phyloP scores from a whole-genome alignment of 768 basidiomycete genomes.

The Steccherinum ochraceum region DNA sequence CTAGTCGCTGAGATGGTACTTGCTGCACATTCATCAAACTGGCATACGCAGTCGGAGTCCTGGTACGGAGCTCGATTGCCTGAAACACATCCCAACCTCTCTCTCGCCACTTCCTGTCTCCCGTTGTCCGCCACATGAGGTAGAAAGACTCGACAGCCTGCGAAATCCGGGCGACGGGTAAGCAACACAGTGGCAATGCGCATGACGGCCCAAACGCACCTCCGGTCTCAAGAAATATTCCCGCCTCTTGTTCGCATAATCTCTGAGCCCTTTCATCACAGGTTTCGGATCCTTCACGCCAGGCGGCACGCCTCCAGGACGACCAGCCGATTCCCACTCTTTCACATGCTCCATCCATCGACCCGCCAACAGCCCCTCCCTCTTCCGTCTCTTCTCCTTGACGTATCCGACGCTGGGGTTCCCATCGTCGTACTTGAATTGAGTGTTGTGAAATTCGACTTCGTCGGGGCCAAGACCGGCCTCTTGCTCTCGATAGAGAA shows the following conservation, averaged over 20 bases:
- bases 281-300: constrained; percentile 41
- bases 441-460: constrained; percentile 17
- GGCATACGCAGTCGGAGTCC: constrained; percentile 55
- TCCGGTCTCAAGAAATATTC: constrained; percentile 64
- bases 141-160: constrained; percentile 74
- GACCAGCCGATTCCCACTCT: constrained; percentile 31
- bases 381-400: not conserved
- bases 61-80: constrained; percentile 57
- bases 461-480: constrained; percentile 68
- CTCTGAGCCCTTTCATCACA: constrained; percentile 27
- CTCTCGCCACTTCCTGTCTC: constrained; percentile 62
- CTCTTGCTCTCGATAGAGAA: constrained; percentile 65
- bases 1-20: constrained; percentile 31
- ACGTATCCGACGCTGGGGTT: constrained; percentile 9
- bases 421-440: not conserved
- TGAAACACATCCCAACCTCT: constrained; percentile 70
- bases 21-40: constrained; percentile 45
- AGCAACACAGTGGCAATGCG: constrained; percentile 12
- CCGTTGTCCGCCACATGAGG: constrained; percentile 64
- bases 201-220: constrained; percentile 29
- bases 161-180: constrained; percentile 23
- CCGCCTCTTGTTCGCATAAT: constrained; percentile 44
- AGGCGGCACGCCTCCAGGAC: constrained; percentile 36
- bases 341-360: constrained; percentile 37
- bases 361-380: constrained; percentile 35